Conservation (phyloP, 495 filamentous ascomycete species). For the Talaromyces ruber region DNA sequence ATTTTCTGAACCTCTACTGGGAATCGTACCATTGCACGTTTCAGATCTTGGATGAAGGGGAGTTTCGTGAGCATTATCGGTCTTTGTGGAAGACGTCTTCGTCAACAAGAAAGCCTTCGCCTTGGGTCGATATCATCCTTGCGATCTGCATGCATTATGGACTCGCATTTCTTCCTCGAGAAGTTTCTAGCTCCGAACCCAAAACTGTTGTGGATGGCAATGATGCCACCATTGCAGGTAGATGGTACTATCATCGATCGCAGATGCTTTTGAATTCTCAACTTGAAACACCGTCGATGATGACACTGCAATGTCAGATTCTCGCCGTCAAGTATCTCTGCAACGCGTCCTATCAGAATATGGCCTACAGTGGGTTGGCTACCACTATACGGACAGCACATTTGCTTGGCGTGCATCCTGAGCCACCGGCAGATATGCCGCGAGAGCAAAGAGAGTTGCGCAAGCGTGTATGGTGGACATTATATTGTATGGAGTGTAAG, state of each 20-base stretch:
- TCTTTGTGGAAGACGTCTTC: slow-evolving; percentile 26
- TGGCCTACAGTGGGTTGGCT: slow-evolving; percentile 29
- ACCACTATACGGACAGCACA: slow-evolving; percentile 39
- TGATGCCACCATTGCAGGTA: slow-evolving; percentile 35
- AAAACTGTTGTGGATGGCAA: slow-evolving; percentile 10
- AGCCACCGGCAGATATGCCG: slow-evolving; percentile 32
- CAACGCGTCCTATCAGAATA: slow-evolving; percentile 41
- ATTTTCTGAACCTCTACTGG: slow-evolving; percentile 41
- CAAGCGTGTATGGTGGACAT: slow-evolving; percentile 43
- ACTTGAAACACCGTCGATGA: slow-evolving; percentile 39
- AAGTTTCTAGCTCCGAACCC: slow-evolving; percentile 5
- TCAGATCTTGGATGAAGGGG: slow-evolving; percentile 33
- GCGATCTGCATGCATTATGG: slow-evolving; percentile 41
- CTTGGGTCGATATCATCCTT: slow-evolving; percentile 43
- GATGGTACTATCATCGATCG: slow-evolving; percentile 37
- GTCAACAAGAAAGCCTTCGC: slow-evolving; percentile 19
- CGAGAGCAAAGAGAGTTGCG: slow-evolving; percentile 29
- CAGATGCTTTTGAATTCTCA: slow-evolving; percentile 36
- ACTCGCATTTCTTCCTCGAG: slow-evolving; percentile 13
- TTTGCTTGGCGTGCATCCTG: slow-evolving; percentile 42
- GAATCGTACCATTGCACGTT: slow-evolving; percentile 31
- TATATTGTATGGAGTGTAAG: slow-evolving; percentile 41
- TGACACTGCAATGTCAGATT: slow-evolving; percentile 44
- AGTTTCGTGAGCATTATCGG: slow-evolving; percentile 35
- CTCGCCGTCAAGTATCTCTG: slow-evolving; percentile 35